Base-by-base conservation (phyloP, 148 eudicot species). In the Heliosperma pusillum region DNA sequence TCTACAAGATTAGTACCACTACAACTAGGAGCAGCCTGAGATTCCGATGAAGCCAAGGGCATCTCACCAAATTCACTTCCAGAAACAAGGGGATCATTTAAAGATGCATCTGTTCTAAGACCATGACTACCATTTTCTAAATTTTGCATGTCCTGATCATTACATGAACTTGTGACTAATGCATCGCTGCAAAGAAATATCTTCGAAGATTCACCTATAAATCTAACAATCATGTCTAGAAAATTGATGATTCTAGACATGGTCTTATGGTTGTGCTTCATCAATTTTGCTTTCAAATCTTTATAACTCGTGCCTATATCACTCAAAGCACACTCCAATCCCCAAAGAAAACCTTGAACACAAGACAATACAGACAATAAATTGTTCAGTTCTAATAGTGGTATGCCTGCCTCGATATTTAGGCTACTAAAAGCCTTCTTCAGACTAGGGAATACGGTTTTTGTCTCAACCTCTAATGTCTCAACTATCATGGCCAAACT, bases 281-380 rank as follows among this genome's bases (percentile, higher is more conserved):
- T 71, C 64, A 74, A 29, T 63, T 86, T 85, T 42, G 64, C 75
- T 81, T 82, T 81, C 44, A 81, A 25, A 63, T 82, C 76, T 61
- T 76, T 71, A 66, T 20, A 70, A 45, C 33, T 77, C 52, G 80
- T 72, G 69, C 84, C 74, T 55, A 74, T 33, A 62, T 77, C 77
- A 79, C 82, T 80, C 81, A 92, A 68, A 47, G 91, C 76, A 70
- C 87, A 78, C 77, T 83, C 83, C 74, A 92, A 79, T 64, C 99
- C 99, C 88, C 86, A 82, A 59, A 90, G 73, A 74, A 86, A 82
- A 61, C 96, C 97, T 66, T 86, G 97, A 71, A 76, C 73, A 81
- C 97, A 92, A 76, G 91, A 82, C 71, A 90, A 27, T 17, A 74
- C 60, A 5, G 87, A 70, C 61, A 88, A 85, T 36, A 90, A 77